Evolutionary conservation across 257 asterid species (phyloP).

Genomic region (Fraxinus americana): DNA sequence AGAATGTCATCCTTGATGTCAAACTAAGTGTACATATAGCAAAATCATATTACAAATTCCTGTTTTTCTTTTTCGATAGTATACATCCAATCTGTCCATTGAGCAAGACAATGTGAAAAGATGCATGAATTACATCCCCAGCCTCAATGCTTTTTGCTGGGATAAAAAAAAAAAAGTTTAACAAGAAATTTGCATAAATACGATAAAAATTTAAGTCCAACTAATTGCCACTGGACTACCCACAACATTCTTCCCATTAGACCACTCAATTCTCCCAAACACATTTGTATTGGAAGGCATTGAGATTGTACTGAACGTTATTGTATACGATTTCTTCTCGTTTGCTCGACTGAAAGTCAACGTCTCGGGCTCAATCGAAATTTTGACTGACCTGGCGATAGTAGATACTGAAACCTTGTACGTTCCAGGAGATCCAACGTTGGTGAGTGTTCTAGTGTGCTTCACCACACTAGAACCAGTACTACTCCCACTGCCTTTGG

Average conservation of each 20-base stretch:
- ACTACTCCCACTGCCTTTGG: slow-evolving; percentile 22
- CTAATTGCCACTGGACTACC: slow-evolving; percentile 79
- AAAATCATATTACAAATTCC: too few species aligned
- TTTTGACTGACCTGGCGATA: slow-evolving; percentile 40
- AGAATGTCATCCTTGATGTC: too few species aligned
- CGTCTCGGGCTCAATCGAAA: slow-evolving; percentile 55
- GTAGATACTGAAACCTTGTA: slow-evolving; percentile 61
- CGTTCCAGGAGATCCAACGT: slow-evolving; percentile 69
- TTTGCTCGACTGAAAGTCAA: slow-evolving; percentile 48
- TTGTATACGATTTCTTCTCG: slow-evolving; percentile 73
- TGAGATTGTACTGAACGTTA: slow-evolving; percentile 51
- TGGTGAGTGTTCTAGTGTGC: slow-evolving; percentile 71
- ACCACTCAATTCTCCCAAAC: slow-evolving; percentile 86
- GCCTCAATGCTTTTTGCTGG: too few species aligned
- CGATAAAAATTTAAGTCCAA: slow-evolving; percentile 40
- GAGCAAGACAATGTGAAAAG: too few species aligned
- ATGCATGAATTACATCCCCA: too few species aligned
- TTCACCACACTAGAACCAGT: slow-evolving; percentile 43
- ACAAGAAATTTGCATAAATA: too few species aligned
- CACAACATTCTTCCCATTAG: slow-evolving; percentile 77
- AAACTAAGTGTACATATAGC: too few species aligned
- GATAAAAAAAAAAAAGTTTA: too few species aligned
- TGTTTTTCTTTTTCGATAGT: too few species aligned
- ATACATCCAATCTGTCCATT: too few species aligned
- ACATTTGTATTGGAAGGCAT: slow-evolving; percentile 56